A percentile compares a stretch with the other conserved stretches of the same genome.
Conservation (phyloP, 257 asterid genomes). For the Solanum corneliomulleri region DNA sequence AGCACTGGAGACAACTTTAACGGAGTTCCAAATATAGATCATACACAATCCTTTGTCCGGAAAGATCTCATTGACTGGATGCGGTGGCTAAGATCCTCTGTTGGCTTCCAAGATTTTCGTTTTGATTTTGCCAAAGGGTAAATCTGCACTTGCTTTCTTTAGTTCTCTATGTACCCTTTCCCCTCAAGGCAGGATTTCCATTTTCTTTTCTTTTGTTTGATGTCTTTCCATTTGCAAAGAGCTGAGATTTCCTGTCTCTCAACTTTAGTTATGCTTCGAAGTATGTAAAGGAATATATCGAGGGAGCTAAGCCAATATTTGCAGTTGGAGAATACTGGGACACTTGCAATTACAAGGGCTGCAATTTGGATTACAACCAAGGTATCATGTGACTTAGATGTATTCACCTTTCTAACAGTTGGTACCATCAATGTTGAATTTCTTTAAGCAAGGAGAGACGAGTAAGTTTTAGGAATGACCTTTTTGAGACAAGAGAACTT, state of each 20-base stretch:
- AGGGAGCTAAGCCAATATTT: slow-evolving; percentile 62
- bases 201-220: not conserved
- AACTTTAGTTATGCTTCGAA: slow-evolving; percentile 61
- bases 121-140: slow-evolving; percentile 97
- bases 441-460: not conserved
- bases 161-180: not conserved
- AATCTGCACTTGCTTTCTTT: not conserved
- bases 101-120: slow-evolving; percentile 96
- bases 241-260: not conserved
- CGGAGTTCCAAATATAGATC: slow-evolving; percentile 93
- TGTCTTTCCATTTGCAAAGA: not conserved
- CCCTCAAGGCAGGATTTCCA: not conserved
- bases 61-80: slow-evolving; percentile 80
- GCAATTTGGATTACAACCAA: slow-evolving; percentile 77
- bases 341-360: slow-evolving; percentile 78
- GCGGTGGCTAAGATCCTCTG: slow-evolving; percentile 50
- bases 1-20: slow-evolving; percentile 86
- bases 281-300: slow-evolving; percentile 80
- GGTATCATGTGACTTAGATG: slow-evolving; percentile 19
- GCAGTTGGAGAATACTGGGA: slow-evolving; percentile 96
- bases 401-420: not conserved
- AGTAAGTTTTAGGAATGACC: not conserved
- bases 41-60: slow-evolving; percentile 67
- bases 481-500: not conserved
- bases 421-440: not conserved